Evolutionary conservation across 164 flowering plant species (phyloP), one percentile per base, ranked within the genome.

Genomic region (Magnolia sinica): DNA sequence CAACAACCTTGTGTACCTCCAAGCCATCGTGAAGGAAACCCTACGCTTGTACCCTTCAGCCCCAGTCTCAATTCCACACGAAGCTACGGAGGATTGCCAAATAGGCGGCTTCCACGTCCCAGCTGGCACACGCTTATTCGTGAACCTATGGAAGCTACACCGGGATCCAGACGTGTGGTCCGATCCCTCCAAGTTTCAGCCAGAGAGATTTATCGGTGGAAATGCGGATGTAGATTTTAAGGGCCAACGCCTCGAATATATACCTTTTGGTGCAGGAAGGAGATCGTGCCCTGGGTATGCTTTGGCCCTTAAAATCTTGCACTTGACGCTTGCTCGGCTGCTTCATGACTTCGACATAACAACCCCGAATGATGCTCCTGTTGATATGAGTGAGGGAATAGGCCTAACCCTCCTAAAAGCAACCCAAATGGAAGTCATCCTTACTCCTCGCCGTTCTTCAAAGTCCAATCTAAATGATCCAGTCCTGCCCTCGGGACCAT

Each of bases 141-240:
- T 84, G 24, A 89, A 90, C 49, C 82, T 79, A 0, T 87, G 90
- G 89, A 83, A 83, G 0, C 67, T 88, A 3, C 92, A 90, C 14
- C 18, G 64, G n/a, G 64, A 61, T 13, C 64, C 64, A 61, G 14
- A n/a, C 18, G 18, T 18, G 20, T 90, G 92, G 94, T 84, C 73
- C 0, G 87, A 89, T 29, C 87, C 92, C 0, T 55, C 45, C 0
- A 77, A 55, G 65, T 90, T 90, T 76, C 74, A 23, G 63, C 94
- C 92, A 0, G 94, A 87, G 81, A 86, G 94, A 70, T 89, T 90
- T 64, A 75, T 71, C 22, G 77, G 66, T 18, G 20, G 14, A 7
- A 20, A 61, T 61, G 19, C 9, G 65, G 80, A 76, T 73, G 76
- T 24, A 13, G 76, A 70, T 19, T 27, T 24, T 50, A 79, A 76